These are phyloP conservation scores for Beta lomatogona DNA, from an alignment of 179 eudicot genomes.

Conservation along the genomic window DNA sequence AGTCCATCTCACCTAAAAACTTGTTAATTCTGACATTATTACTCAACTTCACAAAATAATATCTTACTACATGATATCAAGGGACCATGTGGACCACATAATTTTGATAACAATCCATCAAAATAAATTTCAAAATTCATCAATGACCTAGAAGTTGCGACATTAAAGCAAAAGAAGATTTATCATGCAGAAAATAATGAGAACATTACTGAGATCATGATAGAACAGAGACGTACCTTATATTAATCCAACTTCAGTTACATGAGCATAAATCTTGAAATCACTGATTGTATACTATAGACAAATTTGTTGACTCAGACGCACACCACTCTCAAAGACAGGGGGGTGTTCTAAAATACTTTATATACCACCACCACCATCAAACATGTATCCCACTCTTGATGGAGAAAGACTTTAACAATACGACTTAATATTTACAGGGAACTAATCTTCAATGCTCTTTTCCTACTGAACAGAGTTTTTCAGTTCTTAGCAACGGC, in stretches of 20 bases:
- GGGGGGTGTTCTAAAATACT: not conserved
- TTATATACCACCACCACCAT: too few relatives aligned
- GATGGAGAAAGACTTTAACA: not conserved
- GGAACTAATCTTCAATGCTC: slow-evolving; percentile 2
- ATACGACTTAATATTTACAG: slow-evolving; percentile 25
- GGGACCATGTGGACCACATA: not conserved
- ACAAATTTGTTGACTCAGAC: not conserved
- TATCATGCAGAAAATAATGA: not conserved
- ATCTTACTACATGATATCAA: not conserved
- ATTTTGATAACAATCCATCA: not conserved
- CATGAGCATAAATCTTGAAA: slow-evolving; percentile 14
- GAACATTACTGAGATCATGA: not conserved
- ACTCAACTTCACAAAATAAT: too few relatives aligned
- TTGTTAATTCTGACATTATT: too few relatives aligned
- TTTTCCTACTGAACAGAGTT: slow-evolving; percentile 15
- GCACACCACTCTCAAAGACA: slow-evolving; percentile 12
- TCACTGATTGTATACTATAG: not conserved
- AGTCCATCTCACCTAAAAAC: too few relatives aligned
- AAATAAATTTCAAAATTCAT: not conserved
- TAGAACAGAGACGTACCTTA: slow-evolving; percentile 19
- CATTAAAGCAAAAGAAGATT: not conserved
- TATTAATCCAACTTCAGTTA: slow-evolving; percentile 8
- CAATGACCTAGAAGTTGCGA: not conserved
- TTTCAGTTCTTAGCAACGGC: slow-evolving; percentile 10
- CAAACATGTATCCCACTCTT: not conserved